Conservation (phyloP, 208 protist genomes). For the Leishmania turanica region DNA sequence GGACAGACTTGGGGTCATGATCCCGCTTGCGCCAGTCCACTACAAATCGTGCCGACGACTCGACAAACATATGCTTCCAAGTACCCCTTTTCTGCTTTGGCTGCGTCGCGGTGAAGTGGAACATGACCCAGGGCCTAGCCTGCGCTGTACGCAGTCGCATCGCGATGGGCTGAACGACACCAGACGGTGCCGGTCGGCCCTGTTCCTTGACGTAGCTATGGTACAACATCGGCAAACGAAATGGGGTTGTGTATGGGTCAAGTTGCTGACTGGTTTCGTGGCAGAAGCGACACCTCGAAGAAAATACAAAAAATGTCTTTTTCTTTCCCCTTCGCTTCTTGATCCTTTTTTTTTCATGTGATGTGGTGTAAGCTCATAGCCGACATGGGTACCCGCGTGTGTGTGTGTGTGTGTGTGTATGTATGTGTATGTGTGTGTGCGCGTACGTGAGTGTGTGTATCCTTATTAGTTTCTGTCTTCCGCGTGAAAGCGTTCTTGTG, state of each 20-base stretch:
- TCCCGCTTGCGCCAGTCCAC: too few relatives aligned
- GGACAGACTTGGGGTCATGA: too few relatives aligned
- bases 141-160: neutral
- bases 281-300: neutral
- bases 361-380: neutral
- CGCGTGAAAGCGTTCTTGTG: neutral
- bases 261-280: neutral
- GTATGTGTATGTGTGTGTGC: neutral
- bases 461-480: neutral
- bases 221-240: neutral
- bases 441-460: neutral
- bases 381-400: neutral
- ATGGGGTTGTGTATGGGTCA: neutral
- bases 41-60: too few relatives aligned
- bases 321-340: constrained; percentile 5
- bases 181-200: neutral
- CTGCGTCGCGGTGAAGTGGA: neutral
- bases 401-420: neutral
- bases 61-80: neutral
- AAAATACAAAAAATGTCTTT: neutral
- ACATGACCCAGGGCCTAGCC: neutral
- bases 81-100: neutral
- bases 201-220: neutral
- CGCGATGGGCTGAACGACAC: neutral
- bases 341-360: neutral